Evolutionary conservation across 169 alveolate species (phyloP).

Genomic region (Plasmodium cynomolgi): DNA sequence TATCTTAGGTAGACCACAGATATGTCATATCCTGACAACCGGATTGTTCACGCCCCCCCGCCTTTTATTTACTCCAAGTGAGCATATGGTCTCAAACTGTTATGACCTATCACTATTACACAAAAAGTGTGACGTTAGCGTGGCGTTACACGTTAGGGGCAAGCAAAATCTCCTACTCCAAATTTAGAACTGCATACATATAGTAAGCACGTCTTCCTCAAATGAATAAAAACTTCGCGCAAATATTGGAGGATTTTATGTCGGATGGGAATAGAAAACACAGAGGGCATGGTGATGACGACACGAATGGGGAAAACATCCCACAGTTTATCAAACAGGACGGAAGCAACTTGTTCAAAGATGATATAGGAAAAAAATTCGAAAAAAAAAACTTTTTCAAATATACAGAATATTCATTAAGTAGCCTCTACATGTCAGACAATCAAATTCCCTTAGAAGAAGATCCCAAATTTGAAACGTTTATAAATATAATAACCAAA

Average conservation of each 20-base stretch:
- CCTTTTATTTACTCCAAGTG: not conserved
- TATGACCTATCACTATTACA: not conserved
- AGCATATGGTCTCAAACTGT: not conserved
- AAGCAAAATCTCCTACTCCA: not conserved
- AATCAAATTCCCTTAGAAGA: conserved; percentile 31
- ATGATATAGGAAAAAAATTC: conserved; percentile 9
- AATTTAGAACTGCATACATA: not conserved
- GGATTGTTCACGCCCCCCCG: not conserved
- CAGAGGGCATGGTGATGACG: not conserved
- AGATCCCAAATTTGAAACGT: conserved; percentile 39
- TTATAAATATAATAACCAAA: conserved; percentile 59
- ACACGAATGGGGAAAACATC: not conserved
- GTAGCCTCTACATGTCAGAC: conserved; percentile 61
- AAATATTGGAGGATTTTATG: conserved; percentile 13
- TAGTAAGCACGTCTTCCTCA: not conserved
- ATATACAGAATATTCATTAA: conserved; percentile 71
- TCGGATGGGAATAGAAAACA: not conserved
- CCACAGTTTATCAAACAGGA: not conserved
- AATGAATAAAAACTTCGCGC: conserved; percentile 27
- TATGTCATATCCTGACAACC: not conserved
- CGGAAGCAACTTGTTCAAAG: conserved; percentile 4
- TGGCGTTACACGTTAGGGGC: not conserved
- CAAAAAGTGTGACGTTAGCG: not conserved
- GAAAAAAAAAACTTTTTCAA: conserved; percentile 31
- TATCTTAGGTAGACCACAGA: not conserved